A percentile compares a stretch with the other conserved stretches of the same genome.
phyloP scores from a whole-genome alignment of 1,284 basidiomycete genomes.

The Cryptococcus floricola region DNA sequence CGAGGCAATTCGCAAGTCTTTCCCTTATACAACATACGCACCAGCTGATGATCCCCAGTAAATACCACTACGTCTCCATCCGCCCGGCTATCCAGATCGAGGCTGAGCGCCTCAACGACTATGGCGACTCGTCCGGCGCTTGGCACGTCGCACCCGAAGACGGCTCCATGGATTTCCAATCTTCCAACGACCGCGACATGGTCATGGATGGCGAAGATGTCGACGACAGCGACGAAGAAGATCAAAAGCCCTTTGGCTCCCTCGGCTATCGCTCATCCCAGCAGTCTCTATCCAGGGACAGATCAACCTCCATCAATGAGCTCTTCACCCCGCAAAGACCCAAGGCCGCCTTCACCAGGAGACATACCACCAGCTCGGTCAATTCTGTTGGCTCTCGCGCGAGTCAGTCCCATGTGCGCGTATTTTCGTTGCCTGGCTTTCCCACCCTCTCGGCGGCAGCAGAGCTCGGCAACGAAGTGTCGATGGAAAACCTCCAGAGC shows the following conservation, averaged over 20 bases:
- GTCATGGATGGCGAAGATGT: slow-evolving; percentile 35
- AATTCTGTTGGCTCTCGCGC: background rate
- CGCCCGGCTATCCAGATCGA: slow-evolving; percentile 79
- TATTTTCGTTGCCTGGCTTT: slow-evolving; percentile 27
- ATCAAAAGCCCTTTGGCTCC: slow-evolving; percentile 9
- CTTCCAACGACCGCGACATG: slow-evolving; percentile 22
- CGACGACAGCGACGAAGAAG: slow-evolving; percentile 25
- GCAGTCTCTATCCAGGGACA: background rate
- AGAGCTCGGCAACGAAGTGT: slow-evolving; percentile 6
- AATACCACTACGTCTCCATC: slow-evolving; percentile 54
- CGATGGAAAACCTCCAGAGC: slow-evolving; percentile 3
- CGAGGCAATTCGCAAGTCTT: slow-evolving; percentile 67
- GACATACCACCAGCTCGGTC: slow-evolving; percentile 17
- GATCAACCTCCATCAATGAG: slow-evolving; percentile 12
- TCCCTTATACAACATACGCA: background rate
- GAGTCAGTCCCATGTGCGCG: background rate
- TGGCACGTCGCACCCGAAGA: slow-evolving; percentile 26
- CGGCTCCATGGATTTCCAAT: slow-evolving; percentile 19
- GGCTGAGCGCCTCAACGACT: slow-evolving; percentile 83
- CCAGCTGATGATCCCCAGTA: slow-evolving; percentile 11
- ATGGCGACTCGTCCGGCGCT: slow-evolving; percentile 54
- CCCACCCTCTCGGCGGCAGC: slow-evolving; percentile 19
- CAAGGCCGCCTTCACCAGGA: slow-evolving; percentile 3
- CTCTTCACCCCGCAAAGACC: background rate
- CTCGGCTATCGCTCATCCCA: background rate